phyloP scores from a whole-genome alignment of 371 early-diverging fungal species.

The Syncephalis plumigaleata region DNA sequence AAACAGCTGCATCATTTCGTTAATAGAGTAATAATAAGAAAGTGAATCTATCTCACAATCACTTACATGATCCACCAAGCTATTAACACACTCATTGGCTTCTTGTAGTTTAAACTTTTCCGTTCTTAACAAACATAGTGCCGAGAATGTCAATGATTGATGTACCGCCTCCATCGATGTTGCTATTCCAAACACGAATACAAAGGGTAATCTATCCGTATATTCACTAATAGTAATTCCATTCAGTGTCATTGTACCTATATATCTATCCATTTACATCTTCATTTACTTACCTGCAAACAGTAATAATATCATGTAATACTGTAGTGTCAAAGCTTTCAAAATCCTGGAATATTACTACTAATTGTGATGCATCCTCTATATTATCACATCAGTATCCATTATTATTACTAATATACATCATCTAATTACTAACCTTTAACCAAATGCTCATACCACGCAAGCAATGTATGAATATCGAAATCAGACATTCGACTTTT shows the following conservation, averaged over 20 bases:
- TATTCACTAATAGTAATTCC: conserved; percentile 34
- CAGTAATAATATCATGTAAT: conserved; percentile 53
- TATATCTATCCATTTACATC: neutral
- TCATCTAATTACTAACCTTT: neutral
- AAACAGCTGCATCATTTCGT: conserved; percentile 21
- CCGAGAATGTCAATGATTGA: conserved; percentile 52
- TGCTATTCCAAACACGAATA: conserved; percentile 68
- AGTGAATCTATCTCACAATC: too few species aligned
- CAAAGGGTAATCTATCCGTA: conserved; percentile 46
- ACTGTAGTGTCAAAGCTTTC: conserved; percentile 57
- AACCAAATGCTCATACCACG: conserved; percentile 33
- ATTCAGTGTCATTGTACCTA: too few species aligned
- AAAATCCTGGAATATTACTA: conserved; percentile 70
- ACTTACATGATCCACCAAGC: conserved; percentile 42
- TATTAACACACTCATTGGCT: conserved; percentile 54
- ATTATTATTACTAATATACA: too few species aligned
- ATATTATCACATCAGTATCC: neutral
- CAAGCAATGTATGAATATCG: conserved; percentile 39
- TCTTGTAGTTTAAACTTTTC: conserved; percentile 63
- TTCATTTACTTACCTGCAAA: conserved; percentile 63
- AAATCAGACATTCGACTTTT: conserved; percentile 20
- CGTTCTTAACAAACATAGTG: conserved; percentile 44
- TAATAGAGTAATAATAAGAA: conserved; percentile 1
- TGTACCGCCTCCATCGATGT: conserved; percentile 69
- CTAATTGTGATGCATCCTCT: conserved; percentile 19